Evolutionary conservation across 2,329 filamentous ascomycete genomes (phyloP), one percentile per base, ranked within the genome.

Genomic region (Talaromyces sp.): DNA sequence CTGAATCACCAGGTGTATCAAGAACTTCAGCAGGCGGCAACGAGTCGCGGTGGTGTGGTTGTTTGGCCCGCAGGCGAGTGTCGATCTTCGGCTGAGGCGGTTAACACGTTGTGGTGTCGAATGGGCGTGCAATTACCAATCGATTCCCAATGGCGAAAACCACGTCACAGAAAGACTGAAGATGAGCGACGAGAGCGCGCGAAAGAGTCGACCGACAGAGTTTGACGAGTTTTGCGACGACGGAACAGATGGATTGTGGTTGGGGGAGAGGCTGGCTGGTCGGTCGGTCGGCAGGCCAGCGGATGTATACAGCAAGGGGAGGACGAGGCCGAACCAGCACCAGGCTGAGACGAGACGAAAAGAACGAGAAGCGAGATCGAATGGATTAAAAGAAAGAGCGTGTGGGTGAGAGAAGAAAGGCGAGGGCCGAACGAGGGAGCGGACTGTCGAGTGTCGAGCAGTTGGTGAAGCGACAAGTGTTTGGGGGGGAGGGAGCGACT

Each of bases 401-500:
- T 59, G 51, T 53, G 52, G 49, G 33, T n/a, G 58, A 56, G 28
- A 49, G 28, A 42, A 52, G n/a, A n/a, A n/a, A n/a, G n/a, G n/a
- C 44, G 28, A 36, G 36, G 57, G 27, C 13, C 28, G 27, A 28
- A 9, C 9, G 44, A 57, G 47, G 15, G 55, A 57, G n/a, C 32
- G 15, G 27, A 57, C 28, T 2, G 19, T 44, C 17, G 55, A 57
- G 36, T 2, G 19, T 44, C 17, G 55, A 57, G 36, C 19, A 19
- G 42, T 25, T 36, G 33, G 44, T 47, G 44, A 47, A 47, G 57
- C 57, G 57, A 62, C 33, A 53, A 39, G 52, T 63, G 67, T 65
- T 66, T 68, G 63, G 64, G 42, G 22, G 33, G 33, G 33, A 15
- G n/a, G n/a, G n/a, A n/a, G n/a, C n/a, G n/a, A n/a, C n/a, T n/a